Base-by-base conservation (phyloP, 2,329 filamentous ascomycete species). In the Paecilomyces niveus region DNA sequence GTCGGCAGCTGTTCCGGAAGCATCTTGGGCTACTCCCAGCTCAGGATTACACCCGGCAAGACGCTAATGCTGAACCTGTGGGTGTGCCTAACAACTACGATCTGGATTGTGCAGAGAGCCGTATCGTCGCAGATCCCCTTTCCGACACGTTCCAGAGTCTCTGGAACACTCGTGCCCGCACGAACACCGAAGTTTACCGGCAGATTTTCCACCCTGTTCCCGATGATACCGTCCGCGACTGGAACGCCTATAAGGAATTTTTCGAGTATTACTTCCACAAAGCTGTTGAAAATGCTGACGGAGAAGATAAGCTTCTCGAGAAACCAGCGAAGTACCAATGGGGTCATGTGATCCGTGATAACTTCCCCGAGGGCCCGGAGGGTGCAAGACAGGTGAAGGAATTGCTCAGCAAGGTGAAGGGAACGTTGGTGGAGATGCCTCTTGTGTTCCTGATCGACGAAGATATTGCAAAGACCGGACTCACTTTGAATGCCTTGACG, bases 401-500 rank as follows among this genome's bases (percentile, higher is more conserved):
- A 55, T 82, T 85, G 75, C 76, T 92, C 57, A 80, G 81, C 57
- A 80, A 83, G 57, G 79, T 92, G 45, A 82, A 85, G 60, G 89
- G 89, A 1, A 89, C 83, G 8, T 74, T 92, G 53, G 88, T 97
- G 7, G 90, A 96, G 79, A 97, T 97, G 92, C 91, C 92, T 29
- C 78, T 97, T 65, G 80, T 90, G 64, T 97, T 97, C 78, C 78
- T 96, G 72, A 87, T 88, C 67, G 89, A 92, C 33, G 84, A 90
- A 67, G 92, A 97, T 72, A 87, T 97, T 72, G 93, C 92, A 3
- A 87, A 92, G 80, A 85, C 91, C 65, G 91, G 92, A 0, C 67
- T 96, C 67, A 81, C 83, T 22, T 75, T 92, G 63, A 92, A 92
- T 75, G 80, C 81, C 26, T 73, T 91, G 65, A 92, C 89, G 1